A percentile compares a stretch with the other conserved stretches of the same genome.
These are phyloP conservation scores for Penicillium hordei DNA, from an alignment of 2,329 filamentous ascomycete species.

Conservation along the genomic window DNA sequence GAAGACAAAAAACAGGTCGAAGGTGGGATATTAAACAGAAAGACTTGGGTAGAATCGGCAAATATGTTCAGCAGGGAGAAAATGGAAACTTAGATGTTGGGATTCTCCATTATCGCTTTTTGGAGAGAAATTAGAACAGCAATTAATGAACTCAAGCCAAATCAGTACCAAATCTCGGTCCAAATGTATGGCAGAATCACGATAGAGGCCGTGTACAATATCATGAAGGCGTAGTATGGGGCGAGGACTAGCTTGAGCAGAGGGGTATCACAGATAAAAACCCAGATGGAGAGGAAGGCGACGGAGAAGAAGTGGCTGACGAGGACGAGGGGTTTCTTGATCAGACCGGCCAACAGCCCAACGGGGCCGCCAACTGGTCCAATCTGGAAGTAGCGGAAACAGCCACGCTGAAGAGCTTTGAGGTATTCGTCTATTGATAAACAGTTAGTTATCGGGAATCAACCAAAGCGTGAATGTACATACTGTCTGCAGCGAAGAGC, in stretches of 20 bases:
- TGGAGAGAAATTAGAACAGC: conserved; percentile 1
- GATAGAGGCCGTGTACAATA: conserved; percentile 76
- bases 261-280: conserved; percentile 54
- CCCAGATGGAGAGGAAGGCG: conserved; percentile 82
- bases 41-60: neutral
- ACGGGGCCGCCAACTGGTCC: conserved; percentile 75
- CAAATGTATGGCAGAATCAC: conserved; percentile 83
- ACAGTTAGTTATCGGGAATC: conserved; percentile 7
- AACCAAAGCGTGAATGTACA: conserved; percentile 4
- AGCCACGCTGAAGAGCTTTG: conserved; percentile 78
- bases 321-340: conserved; percentile 72
- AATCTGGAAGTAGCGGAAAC: conserved; percentile 85
- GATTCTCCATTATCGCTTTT: conserved; percentile 1
- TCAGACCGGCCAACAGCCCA: conserved; percentile 77
- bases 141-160: neutral
- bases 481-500: conserved; percentile 80
- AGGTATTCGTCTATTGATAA: conserved; percentile 61
- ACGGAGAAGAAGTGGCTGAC: conserved; percentile 95
- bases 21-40: conserved; percentile 15
- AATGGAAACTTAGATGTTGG: neutral
- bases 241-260: conserved; percentile 62
- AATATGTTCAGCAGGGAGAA: conserved; percentile 10
- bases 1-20: neutral
- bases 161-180: conserved; percentile 58
- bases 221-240: conserved; percentile 63